Conservation (phyloP, 129 eudicot species). For the Logfia minima region DNA sequence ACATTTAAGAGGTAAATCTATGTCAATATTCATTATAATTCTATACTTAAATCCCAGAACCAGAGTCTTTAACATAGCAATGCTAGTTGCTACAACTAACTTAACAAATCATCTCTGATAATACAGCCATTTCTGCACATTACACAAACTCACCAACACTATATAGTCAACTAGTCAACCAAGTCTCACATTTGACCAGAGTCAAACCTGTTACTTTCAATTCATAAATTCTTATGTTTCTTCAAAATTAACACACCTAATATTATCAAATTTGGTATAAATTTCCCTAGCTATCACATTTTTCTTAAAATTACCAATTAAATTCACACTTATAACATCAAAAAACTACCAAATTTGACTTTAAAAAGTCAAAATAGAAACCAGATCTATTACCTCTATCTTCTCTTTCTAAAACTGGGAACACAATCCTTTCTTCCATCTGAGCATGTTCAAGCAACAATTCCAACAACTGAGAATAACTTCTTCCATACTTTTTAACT, state of each 20-base stretch:
- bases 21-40: background rate
- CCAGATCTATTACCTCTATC: constrained; percentile 68
- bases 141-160: background rate
- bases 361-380: constrained; percentile 13
- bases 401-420: constrained; percentile 69
- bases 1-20: background rate
- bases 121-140: background rate
- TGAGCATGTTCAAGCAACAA: constrained; percentile 93
- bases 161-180: constrained; percentile 1
- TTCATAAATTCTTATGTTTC: constrained; percentile 1
- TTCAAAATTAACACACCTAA: background rate
- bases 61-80: background rate
- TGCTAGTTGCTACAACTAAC: background rate
- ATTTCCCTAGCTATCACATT: background rate
- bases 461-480: constrained; percentile 67
- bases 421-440: constrained; percentile 86
- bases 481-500: constrained; percentile 71
- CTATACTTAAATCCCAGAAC: background rate
- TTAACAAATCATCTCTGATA: background rate
- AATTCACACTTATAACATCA: background rate
- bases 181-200: constrained; percentile 5
- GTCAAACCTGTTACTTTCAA: constrained; percentile 14
- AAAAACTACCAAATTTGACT: constrained; percentile 13
- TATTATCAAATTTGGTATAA: background rate
- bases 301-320: background rate